A percentile compares a stretch with the other conserved stretches of the same genome.
phyloP scores from a whole-genome alignment of 2,329 filamentous ascomycete species.

The Nigrograna mackinnonii region DNA sequence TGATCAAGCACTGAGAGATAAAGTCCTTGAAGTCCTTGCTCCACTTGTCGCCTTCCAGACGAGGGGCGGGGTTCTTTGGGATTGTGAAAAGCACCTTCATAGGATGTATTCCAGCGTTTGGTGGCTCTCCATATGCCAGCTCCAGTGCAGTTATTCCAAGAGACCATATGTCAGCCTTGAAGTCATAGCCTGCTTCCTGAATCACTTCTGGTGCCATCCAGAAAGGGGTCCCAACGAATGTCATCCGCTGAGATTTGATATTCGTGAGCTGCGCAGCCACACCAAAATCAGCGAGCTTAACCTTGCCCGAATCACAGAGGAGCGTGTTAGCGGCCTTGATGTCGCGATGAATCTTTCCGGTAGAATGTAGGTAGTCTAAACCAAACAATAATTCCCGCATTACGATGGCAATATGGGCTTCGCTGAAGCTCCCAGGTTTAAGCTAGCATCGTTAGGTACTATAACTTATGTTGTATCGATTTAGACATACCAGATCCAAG shows the following conservation, averaged over 20 bases:
- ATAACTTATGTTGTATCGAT: neutral
- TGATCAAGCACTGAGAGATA: constrained; percentile 84
- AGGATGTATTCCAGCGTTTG: constrained; percentile 92
- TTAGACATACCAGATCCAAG: constrained; percentile 74
- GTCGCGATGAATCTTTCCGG: constrained; percentile 95
- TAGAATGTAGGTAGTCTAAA: constrained; percentile 88
- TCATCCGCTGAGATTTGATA: constrained; percentile 96
- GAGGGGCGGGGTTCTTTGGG: constrained; percentile 84
- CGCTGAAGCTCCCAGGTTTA: constrained; percentile 86
- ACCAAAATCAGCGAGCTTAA: constrained; percentile 96
- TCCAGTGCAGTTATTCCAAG: constrained; percentile 93
- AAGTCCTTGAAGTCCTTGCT: constrained; percentile 95
- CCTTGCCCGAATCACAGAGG: constrained; percentile 86
- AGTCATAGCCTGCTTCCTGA: constrained; percentile 95
- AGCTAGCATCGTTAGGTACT: constrained; percentile 58
- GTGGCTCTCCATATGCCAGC: constrained; percentile 87
- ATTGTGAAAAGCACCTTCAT: constrained; percentile 99
- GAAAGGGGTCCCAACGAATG: constrained; percentile 96
- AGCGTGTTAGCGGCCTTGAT: constrained; percentile 96
- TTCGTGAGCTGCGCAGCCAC: constrained; percentile 96
- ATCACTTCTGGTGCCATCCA: constrained; percentile 99
- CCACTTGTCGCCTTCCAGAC: constrained; percentile 78
- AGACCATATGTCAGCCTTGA: constrained; percentile 98
- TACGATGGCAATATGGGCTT: constrained; percentile 90
- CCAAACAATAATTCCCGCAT: constrained; percentile 89